Conservation (phyloP, 1,284 basidiomycete species). For the Cutaneotrichosporon dermatis region DNA sequence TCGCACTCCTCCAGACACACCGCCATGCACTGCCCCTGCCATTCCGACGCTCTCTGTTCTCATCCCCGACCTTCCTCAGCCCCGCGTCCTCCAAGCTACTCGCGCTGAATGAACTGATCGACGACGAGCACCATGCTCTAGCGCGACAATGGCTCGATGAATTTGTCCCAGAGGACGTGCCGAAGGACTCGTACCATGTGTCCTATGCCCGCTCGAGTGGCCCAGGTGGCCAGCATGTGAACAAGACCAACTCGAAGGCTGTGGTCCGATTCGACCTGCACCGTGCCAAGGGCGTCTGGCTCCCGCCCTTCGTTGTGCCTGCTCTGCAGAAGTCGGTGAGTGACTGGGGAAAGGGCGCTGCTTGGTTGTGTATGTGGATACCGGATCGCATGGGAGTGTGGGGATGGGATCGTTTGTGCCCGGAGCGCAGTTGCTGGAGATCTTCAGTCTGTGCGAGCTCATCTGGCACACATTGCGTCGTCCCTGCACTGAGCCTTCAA, state of each 20-base stretch:
- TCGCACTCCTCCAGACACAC: not conserved
- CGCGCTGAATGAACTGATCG: constrained; percentile 12
- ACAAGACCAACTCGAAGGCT: constrained; percentile 49
- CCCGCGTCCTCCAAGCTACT: constrained; percentile 14
- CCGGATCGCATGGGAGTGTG: no score
- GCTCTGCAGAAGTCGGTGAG: constrained; percentile 38
- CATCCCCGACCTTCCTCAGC: not conserved
- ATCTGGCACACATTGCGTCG: no score
- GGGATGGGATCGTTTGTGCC: no score
- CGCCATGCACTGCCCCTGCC: not conserved
- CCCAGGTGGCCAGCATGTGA: constrained; percentile 50
- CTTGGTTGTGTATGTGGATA: no score
- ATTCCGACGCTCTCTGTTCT: not conserved
- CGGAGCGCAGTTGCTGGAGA: no score
- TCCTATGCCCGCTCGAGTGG: constrained; percentile 42
- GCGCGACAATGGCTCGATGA: constrained; percentile 35
- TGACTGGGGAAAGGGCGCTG: not conserved
- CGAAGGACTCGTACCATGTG: constrained; percentile 34
- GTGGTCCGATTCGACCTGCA: constrained; percentile 33
- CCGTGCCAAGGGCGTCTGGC: constrained; percentile 32
- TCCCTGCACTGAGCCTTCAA: no score
- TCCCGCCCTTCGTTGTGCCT: constrained; percentile 39
- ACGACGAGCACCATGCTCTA: constrained; percentile 24
- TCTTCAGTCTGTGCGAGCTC: no score
- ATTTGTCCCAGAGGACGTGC: constrained; percentile 40